phyloP scores from a whole-genome alignment of 352 stramenopile genomes.

The Pythium phragmitis region DNA sequence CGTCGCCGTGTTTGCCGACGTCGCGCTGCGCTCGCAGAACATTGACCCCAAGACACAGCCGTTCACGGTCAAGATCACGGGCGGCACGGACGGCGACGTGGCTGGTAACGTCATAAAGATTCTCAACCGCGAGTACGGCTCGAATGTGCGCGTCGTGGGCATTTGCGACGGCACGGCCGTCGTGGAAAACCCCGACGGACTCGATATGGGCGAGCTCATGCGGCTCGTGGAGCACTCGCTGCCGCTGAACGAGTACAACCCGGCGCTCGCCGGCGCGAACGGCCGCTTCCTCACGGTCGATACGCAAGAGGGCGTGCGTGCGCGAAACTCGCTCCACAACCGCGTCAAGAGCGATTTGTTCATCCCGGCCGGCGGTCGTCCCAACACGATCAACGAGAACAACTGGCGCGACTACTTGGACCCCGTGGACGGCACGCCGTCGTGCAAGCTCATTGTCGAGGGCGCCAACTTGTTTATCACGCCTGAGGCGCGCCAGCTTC shows the following conservation, averaged over 20 bases:
- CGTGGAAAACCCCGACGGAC: constrained; percentile 94
- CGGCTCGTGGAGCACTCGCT: constrained; percentile 92
- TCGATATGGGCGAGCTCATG: constrained; percentile 94
- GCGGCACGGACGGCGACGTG: constrained; percentile 97
- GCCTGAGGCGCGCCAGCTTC: constrained; percentile 77
- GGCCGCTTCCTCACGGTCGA: constrained; percentile 85
- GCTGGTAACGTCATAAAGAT: constrained; percentile 98
- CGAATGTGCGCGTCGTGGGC: constrained; percentile 93
- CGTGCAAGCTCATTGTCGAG: constrained; percentile 80
- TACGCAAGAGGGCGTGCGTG: constrained; percentile 79
- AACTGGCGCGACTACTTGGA: constrained; percentile 79
- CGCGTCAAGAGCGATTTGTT: constrained; percentile 88
- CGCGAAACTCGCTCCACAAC: constrained; percentile 98
- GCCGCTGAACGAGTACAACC: constrained; percentile 82
- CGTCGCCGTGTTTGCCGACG: constrained; percentile 80
- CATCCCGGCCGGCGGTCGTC: constrained; percentile 76
- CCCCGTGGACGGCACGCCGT: constrained; percentile 60
- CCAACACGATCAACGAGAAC: constrained; percentile 87
- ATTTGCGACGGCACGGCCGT: constrained; percentile 92
- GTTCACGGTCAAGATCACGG: constrained; percentile 89
- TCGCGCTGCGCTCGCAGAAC: constrained; percentile 70
- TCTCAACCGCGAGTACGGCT: constrained; percentile 90
- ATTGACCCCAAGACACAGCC: constrained; percentile 73
- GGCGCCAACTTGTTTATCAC: constrained; percentile 88
- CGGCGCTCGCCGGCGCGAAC: constrained; percentile 43